These are phyloP conservation scores for Termitomyces sp. DNA, from an alignment of 768 basidiomycete genomes.

Conservation along the genomic window DNA sequence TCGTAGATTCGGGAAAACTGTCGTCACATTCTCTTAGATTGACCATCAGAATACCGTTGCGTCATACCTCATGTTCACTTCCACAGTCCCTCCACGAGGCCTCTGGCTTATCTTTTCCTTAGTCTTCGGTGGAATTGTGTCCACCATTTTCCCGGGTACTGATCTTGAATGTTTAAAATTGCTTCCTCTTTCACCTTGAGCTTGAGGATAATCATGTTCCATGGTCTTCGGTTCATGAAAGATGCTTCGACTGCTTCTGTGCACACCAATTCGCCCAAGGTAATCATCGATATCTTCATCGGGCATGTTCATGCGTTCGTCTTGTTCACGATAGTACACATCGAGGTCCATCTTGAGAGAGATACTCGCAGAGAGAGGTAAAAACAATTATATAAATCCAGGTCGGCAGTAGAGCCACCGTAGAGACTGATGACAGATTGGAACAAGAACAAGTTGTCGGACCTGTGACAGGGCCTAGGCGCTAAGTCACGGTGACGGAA, in stretches of 20 bases:
- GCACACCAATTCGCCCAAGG: conserved; percentile 27
- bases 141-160: background rate
- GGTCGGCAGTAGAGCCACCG: background rate
- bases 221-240: background rate
- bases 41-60: background rate
- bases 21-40: background rate
- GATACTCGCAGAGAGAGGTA: background rate
- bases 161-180: background rate
- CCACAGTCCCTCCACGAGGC: background rate
- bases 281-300: conserved; percentile 52
- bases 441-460: conserved; percentile 1
- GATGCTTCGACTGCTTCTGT: conserved; percentile 9
- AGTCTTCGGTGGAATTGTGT: background rate
- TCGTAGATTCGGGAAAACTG: background rate
- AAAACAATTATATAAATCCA: conserved; percentile 10
- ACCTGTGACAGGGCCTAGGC: too few species aligned
- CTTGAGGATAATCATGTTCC: background rate
- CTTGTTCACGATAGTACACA: conserved; percentile 52
- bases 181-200: background rate
- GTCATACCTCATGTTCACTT: conserved; percentile 1
- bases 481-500: background rate
- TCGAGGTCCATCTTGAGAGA: conserved; percentile 33
- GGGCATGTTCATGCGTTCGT: conserved; percentile 48
- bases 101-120: background rate
- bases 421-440: background rate